Evolutionary conservation across 2,329 filamentous ascomycete species (phyloP), one percentile per base, ranked within the genome.

Genomic region (Moelleriella libera): DNA sequence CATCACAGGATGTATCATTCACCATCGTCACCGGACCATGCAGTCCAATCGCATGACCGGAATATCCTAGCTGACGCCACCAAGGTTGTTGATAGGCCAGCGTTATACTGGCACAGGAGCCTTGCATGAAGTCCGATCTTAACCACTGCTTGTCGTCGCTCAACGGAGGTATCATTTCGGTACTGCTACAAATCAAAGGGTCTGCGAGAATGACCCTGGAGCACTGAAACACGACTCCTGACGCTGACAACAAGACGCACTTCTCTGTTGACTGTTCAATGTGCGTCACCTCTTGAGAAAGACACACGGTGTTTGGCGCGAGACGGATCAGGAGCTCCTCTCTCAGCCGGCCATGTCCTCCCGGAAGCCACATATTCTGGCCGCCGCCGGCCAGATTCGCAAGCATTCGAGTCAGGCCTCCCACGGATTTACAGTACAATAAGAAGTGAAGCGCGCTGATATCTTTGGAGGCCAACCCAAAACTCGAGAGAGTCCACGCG

Each of bases 401-500:
- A 14, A 55, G 41, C 8, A 48, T 43, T 21, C 50, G 46, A 11
- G 46, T 32, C 14, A 58, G 51, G 7, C 54, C 56, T 30, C 54
- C 55, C 29, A 51, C 51, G n/a, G 49, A 52, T 28, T 55, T 54
- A 49, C 54, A 56, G 48, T 56, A 47, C 11, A 53, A 47, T 3
- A 58, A 48, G 34, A 57, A 57, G 39, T 48, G 50, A 2, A 55
- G 44, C 6, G 52, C 55, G 43, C 51, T 50, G 42, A 58, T 51
- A 5, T 52, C 45, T 29, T 44, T 6, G 11, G 52, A 51, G 1
- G 48, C 53, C 5, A 54, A 45, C 34, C 58, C 59, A 31, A 60
- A 55, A 45, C 58, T 52, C 6, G 48, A 48, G 10, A 51, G 52
- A 5, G 57, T 54, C 58, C 58, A 59, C n/a, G 50, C 37, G 28